A percentile compares a stretch with the other conserved stretches of the same genome.
These are phyloP conservation scores for Skeletonema grethae DNA, from an alignment of 108 stramenopile species.

Conservation along the genomic window DNA sequence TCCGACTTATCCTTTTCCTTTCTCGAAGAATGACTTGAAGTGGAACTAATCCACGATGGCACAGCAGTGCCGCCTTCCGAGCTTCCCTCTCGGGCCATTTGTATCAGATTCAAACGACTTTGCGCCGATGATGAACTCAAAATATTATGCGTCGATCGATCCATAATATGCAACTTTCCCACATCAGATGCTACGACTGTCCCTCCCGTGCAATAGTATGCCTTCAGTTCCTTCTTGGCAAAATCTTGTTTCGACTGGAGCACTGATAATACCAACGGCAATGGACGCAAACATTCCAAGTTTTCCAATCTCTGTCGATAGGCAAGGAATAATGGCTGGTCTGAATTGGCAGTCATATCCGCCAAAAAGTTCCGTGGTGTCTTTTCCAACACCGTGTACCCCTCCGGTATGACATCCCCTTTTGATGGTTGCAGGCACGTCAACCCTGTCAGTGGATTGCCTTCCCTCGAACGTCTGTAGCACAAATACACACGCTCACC, in stretches of 20 bases:
- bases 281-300: conserved; percentile 79
- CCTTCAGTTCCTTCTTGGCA: conserved; percentile 47
- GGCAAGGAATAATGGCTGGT: conserved; percentile 66
- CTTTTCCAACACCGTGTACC: conserved; percentile 84
- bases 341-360: conserved; percentile 46
- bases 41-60: conserved; percentile 44
- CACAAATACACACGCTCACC: conserved; percentile 76
- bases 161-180: conserved; percentile 87
- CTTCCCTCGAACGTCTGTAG: conserved; percentile 86
- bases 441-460: conserved; percentile 85
- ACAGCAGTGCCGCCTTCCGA: conserved; percentile 31
- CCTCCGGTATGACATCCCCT: conserved; percentile 75
- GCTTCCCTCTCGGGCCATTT: conserved; percentile 57
- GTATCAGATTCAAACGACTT: conserved; percentile 73
- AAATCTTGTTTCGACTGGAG: conserved; percentile 32
- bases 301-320: conserved; percentile 85
- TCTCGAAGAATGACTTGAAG: conserved; percentile 16
- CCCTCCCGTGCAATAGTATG: conserved; percentile 87
- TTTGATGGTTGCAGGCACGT: conserved; percentile 66
- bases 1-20: not conserved
- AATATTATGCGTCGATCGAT: conserved; percentile 80
- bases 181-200: conserved; percentile 71
- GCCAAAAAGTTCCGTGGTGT: conserved; percentile 80
- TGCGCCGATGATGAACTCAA: conserved; percentile 77
- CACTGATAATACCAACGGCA: conserved; percentile 73